Evolutionary conservation across 306 rosid species (phyloP), one percentile per base, ranked within the genome.

Genomic region (Bauhinia variegata): DNA sequence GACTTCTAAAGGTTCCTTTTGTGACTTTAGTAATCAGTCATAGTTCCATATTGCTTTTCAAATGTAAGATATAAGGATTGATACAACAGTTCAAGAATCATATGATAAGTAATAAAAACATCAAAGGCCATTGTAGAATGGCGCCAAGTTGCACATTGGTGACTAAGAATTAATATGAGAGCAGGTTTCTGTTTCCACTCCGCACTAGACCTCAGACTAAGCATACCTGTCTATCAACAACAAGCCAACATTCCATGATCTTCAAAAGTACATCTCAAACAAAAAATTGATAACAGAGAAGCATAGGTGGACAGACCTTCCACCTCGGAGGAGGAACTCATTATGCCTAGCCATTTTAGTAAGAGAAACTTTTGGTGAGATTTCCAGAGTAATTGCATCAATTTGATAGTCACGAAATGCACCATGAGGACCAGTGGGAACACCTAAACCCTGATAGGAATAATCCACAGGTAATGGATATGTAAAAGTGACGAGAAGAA

Each of bases 351-450:
- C 79, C 66, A 75, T 78, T 77, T 79, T 79, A 70, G 78, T 44
- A 64, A 78, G 73, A 46, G 85, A 80, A 78, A 77, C 73, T 78
- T 78, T 86, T 8, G 96, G 82, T 41, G 86, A 82, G 79, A 93
- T 72, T 80, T 93, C 97, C 80, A 93, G 52, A 67, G 96, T 93
- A 67, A 93, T 81, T 54, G 98, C 97, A 63, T 93, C 98, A 70
- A 93, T 84, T 88, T 93, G 97, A 74, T 88, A 93, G 80, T 89
- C 98, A 58, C 98, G 95, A 66, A 93, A 93, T 73, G 91, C 98
- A 54, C 98, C 98, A 49, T 89, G 98, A 33, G 98, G 73, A 71
- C 98, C 97, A 1, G 96, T 88, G 18, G 98, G 98, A 77, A 90
- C 78, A 47, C 98, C 98, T 83, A 89, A 80, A 75, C 86, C 97